Evolutionary conservation across 2,329 filamentous ascomycete genomes (phyloP), one percentile per base, ranked within the genome.

Genomic region (Fusarium sp.): DNA sequence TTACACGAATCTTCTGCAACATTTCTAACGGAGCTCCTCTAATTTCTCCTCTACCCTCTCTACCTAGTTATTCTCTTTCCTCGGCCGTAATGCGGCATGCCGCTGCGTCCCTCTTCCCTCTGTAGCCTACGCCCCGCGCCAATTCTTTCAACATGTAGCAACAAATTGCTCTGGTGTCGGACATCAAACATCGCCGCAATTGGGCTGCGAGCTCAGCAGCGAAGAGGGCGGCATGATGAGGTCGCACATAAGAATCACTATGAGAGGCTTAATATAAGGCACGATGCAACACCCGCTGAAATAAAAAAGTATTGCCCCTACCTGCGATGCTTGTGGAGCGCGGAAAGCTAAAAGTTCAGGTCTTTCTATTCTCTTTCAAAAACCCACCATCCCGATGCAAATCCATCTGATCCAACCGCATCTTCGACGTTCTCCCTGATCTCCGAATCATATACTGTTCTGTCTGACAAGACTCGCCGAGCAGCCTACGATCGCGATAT

Each of bases 291-390:
- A 21, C 84, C 89, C 2, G 85, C 86, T 13, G 94, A 97, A 60
- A 95, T 98, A 70, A 98, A 98, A 83, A 96, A 93, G 92, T 94
- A 61, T 15, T 78, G 53, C 23, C 47, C 63, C 19, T 42, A n/a
- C 15, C 13, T 49, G 12, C 6, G 32, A 16, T 32, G 21, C 37
- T 32, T 10, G 13, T 23, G 28, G n/a, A 18, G 23, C 30, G 49
- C 54, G 21, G 21, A 44, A 50, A 43, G 33, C 56, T 60, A 23
- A 69, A 50, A 65, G 37, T 69, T 56, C 43, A 91, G 89, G 78
- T 90, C 90, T 75, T 99, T 98, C 89, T 98, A 98, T 87, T 84
- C 88, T 69, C 93, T 98, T 81, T 97, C 95, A 79, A 97, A 98
- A 84, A 85, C 88, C 60, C 92, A 97, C 87, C 96, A 99, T 83